Evolutionary conservation across 2,329 filamentous ascomycete genomes (phyloP).

Genomic region (Apiospora phragmitis): DNA sequence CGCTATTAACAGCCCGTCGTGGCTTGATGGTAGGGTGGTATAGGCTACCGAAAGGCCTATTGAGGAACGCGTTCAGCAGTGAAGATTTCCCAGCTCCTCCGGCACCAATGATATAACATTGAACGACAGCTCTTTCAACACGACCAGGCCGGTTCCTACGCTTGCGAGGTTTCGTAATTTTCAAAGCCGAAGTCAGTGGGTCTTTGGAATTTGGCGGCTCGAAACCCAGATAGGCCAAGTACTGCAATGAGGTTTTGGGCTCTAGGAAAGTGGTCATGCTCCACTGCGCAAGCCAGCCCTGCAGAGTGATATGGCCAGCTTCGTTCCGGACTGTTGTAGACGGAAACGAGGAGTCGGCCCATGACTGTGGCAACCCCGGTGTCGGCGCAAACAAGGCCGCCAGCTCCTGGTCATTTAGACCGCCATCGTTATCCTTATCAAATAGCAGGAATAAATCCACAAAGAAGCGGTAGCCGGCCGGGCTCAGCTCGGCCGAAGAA

Average conservation of each 20-base stretch:
- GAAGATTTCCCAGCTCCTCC: constrained; percentile 88
- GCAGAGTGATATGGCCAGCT: constrained; percentile 89
- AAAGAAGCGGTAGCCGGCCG: constrained; percentile 94
- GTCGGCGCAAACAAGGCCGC: constrained; percentile 88
- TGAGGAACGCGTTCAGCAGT: constrained; percentile 87
- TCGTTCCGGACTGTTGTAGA: constrained; percentile 94
- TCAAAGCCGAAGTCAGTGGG: constrained; percentile 79
- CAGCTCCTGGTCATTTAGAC: constrained; percentile 83
- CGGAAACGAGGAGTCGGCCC: constrained; percentile 87
- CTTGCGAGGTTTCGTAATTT: constrained; percentile 90
- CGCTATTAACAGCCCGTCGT: constrained; percentile 89
- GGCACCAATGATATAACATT: constrained; percentile 89
- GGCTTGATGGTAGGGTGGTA: constrained; percentile 96
- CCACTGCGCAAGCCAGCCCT: constrained; percentile 98
- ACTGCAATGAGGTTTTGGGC: constrained; percentile 91
- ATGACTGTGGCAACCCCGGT: constrained; percentile 82
- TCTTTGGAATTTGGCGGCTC: constrained; percentile 77
- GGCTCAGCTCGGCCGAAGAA: constrained; percentile 90
- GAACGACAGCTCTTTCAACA: constrained; percentile 90
- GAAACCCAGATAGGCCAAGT: constrained; percentile 94
- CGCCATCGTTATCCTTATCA: constrained; percentile 96
- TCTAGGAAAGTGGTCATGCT: constrained; percentile 99
- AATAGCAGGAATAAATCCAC: constrained; percentile 94
- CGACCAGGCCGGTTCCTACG: constrained; percentile 77
- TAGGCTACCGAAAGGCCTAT: constrained; percentile 77